Conservation (phyloP, 345 rosid species). For the Sonneratia alba region DNA sequence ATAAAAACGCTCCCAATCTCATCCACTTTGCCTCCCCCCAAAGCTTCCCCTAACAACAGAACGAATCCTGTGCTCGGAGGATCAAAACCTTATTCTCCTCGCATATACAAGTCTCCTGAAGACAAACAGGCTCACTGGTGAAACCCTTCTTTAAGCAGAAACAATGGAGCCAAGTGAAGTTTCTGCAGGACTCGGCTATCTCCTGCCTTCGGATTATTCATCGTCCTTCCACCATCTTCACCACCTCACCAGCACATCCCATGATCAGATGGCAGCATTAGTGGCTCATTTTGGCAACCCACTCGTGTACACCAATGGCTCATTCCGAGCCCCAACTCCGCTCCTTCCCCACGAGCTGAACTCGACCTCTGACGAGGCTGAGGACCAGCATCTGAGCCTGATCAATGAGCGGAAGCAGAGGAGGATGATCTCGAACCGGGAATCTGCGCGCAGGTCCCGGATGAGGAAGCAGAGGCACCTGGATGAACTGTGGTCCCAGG, state of each 20-base stretch:
- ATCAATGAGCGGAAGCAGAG: conserved; percentile 80
- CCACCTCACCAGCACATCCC: conserved; percentile 28
- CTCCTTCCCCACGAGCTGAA: conserved; percentile 12
- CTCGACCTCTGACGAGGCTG: conserved; percentile 80
- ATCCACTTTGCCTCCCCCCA: conserved; percentile 13
- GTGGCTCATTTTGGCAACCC: not conserved
- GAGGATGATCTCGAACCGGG: conserved; percentile 92
- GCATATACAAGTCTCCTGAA: not conserved
- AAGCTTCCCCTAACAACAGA: not conserved
- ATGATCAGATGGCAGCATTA: conserved; percentile 15
- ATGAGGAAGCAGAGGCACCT: conserved; percentile 92
- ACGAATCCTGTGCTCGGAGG: no score
- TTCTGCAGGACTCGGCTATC: conserved; percentile 32
- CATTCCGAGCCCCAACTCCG: conserved; percentile 17
- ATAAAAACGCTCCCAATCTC: conserved; percentile 24
- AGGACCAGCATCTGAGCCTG: conserved; percentile 43
- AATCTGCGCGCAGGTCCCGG: conserved; percentile 84
- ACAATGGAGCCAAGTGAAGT: conserved; percentile 51
- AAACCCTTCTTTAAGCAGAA: not conserved
- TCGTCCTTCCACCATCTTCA: conserved; percentile 9
- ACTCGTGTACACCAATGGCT: conserved; percentile 11
- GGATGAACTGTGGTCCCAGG: conserved; percentile 87
- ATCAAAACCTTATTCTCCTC: not conserved
- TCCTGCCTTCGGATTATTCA: conserved; percentile 24
- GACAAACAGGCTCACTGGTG: conserved; percentile 5